Base-by-base conservation (phyloP, 2,329 filamentous ascomycete genomes). In the Triangularia verruculosa region DNA sequence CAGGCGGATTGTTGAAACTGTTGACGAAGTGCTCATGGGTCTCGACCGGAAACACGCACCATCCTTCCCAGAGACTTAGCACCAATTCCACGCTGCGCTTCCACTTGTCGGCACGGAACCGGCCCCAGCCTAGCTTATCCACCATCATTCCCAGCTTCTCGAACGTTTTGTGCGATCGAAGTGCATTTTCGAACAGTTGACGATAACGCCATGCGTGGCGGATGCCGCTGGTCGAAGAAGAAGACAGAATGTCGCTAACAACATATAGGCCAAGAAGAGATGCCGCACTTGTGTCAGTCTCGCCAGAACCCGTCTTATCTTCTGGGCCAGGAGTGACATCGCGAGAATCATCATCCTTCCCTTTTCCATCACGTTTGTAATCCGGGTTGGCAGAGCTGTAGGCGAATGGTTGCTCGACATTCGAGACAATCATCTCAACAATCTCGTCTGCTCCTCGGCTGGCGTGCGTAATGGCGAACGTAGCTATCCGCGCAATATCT, bases 401-500 rank as follows among this genome's bases (percentile, higher is more conserved):
- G 5, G 88, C 84, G 63, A 96, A 86, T 0, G 95, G 95, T 59
- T 83, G 86, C 64, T 90, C 82, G 32, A 98, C 82, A 71, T 99
- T 98, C 0, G 87, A 83, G 0, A 96, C 85, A 39, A 98, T 88
- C 77, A 96, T 86, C 57, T 94, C 86, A n/a, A 96, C 93, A 34
- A 97, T 89, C 78, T 98, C 95, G 67, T 96, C 91, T 12, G 92
- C 90, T 15, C 93, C 95, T 20, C 87, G 84, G 43, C 89, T 91
- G 1, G 93, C 91, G 74, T 98, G 92, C 2, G 89, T 89, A 62
- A 98, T 92, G 12, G 93, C 93, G 76, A 98, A 97, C 2, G 89
- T 85, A 1, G 93, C 94, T 1, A 97, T 83, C 4, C 93, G 85
- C 1, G 92, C 93, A 54, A 98, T 86, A 72, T 98, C 92, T 2